A percentile compares a stretch with the other conserved stretches of the same genome.
These are phyloP conservation scores for Phytophthora ohioensis DNA, from an alignment of 352 stramenopile species.

Conservation along the genomic window DNA sequence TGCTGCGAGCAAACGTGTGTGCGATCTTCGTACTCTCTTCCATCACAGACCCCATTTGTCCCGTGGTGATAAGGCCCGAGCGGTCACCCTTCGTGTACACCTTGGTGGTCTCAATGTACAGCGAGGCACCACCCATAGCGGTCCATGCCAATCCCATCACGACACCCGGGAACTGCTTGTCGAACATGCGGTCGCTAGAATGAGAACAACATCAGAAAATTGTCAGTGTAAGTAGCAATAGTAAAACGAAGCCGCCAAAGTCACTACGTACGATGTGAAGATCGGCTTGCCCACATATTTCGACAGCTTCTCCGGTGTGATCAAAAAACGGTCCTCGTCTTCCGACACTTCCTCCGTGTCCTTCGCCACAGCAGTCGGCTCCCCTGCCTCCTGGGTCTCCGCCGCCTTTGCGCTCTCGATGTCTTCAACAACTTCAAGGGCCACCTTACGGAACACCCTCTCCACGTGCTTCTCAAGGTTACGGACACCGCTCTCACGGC, in stretches of 20 bases:
- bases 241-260: not conserved
- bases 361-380: conserved; percentile 35
- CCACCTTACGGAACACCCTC: conserved; percentile 98
- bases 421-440: conserved; percentile 95
- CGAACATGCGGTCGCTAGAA: conserved; percentile 96
- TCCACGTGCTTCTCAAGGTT: conserved; percentile 99
- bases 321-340: conserved; percentile 85
- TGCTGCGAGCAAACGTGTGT: conserved; percentile 93
- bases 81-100: conserved; percentile 75
- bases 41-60: conserved; percentile 99
- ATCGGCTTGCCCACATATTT: conserved; percentile 99
- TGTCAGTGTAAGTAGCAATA: conserved; percentile 7
- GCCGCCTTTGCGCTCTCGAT: conserved; percentile 53
- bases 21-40: conserved; percentile 98
- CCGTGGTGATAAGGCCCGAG: conserved; percentile 87
- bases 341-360: conserved; percentile 23
- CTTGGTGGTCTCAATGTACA: conserved; percentile 98
- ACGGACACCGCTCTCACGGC: conserved; percentile 97
- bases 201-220: conserved; percentile 5
- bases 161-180: conserved; percentile 93
- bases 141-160: conserved; percentile 99
- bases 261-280: conserved; percentile 92
- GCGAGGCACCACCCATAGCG: conserved; percentile 96
- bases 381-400: conserved; percentile 49
- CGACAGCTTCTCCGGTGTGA: conserved; percentile 94